phyloP scores from a whole-genome alignment of 2,329 filamentous ascomycete genomes.

The Paecilomyces dactylethromorphus region DNA sequence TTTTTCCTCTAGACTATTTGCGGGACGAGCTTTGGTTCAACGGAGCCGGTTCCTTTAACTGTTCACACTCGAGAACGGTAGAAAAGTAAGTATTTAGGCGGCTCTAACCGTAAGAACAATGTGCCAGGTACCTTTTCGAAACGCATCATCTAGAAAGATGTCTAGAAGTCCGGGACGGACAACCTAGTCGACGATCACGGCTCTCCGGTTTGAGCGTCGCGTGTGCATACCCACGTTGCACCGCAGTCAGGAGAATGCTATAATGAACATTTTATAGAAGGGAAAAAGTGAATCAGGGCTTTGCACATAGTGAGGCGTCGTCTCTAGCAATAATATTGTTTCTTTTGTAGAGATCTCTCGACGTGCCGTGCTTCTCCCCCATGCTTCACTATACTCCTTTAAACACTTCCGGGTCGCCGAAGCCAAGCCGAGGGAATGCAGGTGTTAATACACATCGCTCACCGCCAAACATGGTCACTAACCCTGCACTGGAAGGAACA shows the following conservation, averaged over 20 bases:
- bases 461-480: neutral
- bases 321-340: neutral
- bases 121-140: neutral
- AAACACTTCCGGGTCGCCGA: neutral
- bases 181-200: neutral
- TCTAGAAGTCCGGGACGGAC: neutral
- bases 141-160: neutral
- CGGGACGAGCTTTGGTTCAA: neutral
- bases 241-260: neutral
- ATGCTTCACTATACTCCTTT: neutral
- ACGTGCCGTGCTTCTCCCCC: neutral
- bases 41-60: neutral
- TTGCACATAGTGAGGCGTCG: neutral
- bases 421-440: neutral
- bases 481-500: neutral
- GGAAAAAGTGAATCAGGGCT: neutral
- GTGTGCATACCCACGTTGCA: neutral
- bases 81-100: neutral
- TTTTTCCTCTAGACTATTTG: neutral
- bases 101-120: neutral
- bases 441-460: neutral
- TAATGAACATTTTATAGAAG: neutral
- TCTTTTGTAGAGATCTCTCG: neutral
- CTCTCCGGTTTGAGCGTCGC: neutral
- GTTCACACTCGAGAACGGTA: neutral